Percentiles rank a stretch among this genome's conserved stretches.
phyloP scores from a whole-genome alignment of 345 rosid genomes.

The Salix viminalis region DNA sequence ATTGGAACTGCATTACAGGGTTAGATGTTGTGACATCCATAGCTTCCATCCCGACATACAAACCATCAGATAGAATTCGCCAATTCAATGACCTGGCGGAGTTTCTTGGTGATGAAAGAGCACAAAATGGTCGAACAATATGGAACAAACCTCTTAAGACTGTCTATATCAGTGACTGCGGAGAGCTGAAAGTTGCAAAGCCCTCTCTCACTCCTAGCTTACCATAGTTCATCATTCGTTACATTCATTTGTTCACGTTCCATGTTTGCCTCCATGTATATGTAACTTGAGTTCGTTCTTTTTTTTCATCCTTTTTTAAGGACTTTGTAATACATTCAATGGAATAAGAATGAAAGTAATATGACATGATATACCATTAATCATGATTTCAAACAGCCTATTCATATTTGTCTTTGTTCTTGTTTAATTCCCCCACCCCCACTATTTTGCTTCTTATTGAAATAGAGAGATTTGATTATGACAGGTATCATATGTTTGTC shows the following conservation, averaged over 20 bases:
- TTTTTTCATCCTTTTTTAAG: too few species aligned
- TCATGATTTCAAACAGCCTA: too few species aligned
- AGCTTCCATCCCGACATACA: slow-evolving; percentile 70
- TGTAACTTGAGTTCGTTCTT: neutral
- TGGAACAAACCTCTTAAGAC: slow-evolving; percentile 86
- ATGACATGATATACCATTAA: too few species aligned
- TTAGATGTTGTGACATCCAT: slow-evolving; percentile 76
- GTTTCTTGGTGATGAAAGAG: slow-evolving; percentile 85
- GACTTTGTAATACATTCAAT: neutral
- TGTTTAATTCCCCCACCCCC: too few species aligned
- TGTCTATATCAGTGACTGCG: slow-evolving; percentile 65
- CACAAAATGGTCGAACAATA: slow-evolving; percentile 56
- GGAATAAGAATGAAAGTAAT: neutral
- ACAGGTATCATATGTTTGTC: too few species aligned
- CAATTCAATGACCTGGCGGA: slow-evolving; percentile 67
- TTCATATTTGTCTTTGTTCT: too few species aligned
- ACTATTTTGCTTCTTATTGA: too few species aligned
- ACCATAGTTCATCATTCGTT: slow-evolving; percentile 33
- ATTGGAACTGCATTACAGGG: slow-evolving; percentile 38
- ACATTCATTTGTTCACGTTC: neutral
- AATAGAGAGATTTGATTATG: too few species aligned
- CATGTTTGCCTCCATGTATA: neutral
- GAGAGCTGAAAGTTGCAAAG: slow-evolving; percentile 70
- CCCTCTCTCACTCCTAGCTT: slow-evolving; percentile 67
- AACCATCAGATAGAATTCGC: slow-evolving; percentile 60